These are phyloP conservation scores for Leucocoprinus sp. DNA, from an alignment of 768 basidiomycete genomes.

Conservation along the genomic window DNA sequence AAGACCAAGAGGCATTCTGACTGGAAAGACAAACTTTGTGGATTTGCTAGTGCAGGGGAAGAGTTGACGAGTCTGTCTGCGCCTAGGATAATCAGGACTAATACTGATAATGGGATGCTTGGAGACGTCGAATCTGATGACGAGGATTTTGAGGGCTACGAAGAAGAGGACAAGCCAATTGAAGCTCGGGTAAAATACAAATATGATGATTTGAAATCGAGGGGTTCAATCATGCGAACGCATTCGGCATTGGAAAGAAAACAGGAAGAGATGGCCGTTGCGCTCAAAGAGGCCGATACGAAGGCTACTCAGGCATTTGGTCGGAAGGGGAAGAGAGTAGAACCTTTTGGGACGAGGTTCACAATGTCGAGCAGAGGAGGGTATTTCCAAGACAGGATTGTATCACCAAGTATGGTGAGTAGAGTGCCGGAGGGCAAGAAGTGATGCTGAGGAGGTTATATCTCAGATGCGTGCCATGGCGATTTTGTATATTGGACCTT, in stretches of 20 bases:
- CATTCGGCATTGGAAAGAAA: constrained; percentile 36
- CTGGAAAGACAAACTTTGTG: constrained; percentile 53
- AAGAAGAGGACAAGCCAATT: constrained; percentile 71
- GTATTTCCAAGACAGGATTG: constrained; percentile 88
- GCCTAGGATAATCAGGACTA: constrained; percentile 6
- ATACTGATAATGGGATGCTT: constrained; percentile 34
- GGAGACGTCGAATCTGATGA: constrained; percentile 51
- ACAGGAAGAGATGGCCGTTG: constrained; percentile 44
- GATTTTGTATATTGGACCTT: constrained; percentile 91
- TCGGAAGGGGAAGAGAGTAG: constrained; percentile 21
- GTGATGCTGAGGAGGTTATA: constrained; percentile 3
- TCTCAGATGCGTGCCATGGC: constrained; percentile 99
- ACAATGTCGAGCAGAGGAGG: constrained; percentile 95
- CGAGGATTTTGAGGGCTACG: constrained; percentile 35
- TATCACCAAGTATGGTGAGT: constrained; percentile 93
- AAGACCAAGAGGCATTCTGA: constrained; percentile 47
- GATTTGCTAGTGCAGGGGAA: constrained; percentile 34
- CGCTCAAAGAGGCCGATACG: constrained; percentile 41
- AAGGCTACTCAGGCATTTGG: constrained; percentile 28
- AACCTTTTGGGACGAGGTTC: constrained; percentile 75
- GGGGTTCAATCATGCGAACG: constrained; percentile 22
- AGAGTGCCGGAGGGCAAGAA: neutral
- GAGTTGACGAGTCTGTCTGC: constrained; percentile 12
- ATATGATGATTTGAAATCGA: constrained; percentile 25
- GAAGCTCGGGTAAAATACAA: constrained; percentile 63